Base-by-base conservation (phyloP, 2,329 filamentous ascomycete species). In the Calonectria henricotiae region DNA sequence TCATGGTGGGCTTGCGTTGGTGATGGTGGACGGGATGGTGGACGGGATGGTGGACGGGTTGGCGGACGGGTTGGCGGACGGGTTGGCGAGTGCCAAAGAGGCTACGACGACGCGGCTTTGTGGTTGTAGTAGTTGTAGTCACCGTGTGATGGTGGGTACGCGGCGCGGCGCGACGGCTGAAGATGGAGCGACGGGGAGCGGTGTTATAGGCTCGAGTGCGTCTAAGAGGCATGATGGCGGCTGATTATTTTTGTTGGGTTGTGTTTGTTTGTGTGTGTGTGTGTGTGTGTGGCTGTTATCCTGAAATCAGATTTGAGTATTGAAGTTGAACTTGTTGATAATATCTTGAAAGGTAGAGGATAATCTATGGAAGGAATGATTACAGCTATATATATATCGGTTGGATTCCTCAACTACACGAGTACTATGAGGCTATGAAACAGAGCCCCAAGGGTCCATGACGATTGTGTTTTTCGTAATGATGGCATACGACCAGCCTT, bases 1-100 rank as follows among this genome's bases (percentile, higher is more conserved):
- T 92, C 74, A 95, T 85, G 44, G 87, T 89, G 3, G 89, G 87
- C 77, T 91, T 89, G 78, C 93, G 90, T 80, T 89, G 89, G 65
- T 94, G 92, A 79, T 92, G 91, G 71, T 90, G 88, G 17, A 84
- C 83, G 2, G 83, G 2, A 80, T 76, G 13, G 83, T 83, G 7
- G 20, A 20, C 20, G 20, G 20, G 20, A 1, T 20, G 20, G 20
- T 1, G 20, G 20, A 20, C 20, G 20, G 20, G 20, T 20, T 92
- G 91, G 71, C 20, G 20, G 20, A 20, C 20, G 20, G 20, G 20
- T 20, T 92, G 91, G 71, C 90, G 88, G 17, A 84, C 83, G 2
- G 83, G 2, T 80, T 76, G 13, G 83, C 83, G 7, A 83, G 84
- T 1, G 81, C 83, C 72, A 17, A 87, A 86, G 62, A 87, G 77